Conservation (phyloP, 257 asterid species). For the Plantago ovata region DNA sequence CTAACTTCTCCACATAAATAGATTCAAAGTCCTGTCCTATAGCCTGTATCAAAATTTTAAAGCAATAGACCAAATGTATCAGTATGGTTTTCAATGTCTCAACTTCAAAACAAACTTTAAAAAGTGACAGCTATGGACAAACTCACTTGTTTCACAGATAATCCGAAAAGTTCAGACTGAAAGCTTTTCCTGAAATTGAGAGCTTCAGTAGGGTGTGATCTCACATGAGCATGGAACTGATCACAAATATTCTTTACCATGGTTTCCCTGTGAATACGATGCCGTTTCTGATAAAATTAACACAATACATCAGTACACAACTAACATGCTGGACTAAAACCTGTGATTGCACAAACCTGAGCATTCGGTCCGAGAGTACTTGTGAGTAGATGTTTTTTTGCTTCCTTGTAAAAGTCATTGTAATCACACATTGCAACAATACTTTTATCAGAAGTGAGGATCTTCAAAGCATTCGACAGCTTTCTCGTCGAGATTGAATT, state of each 20-base stretch:
- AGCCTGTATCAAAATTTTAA: conserved; percentile 30
- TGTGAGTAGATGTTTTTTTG: conserved; percentile 44
- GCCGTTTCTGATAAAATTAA: conserved; percentile 52
- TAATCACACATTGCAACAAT: conserved; percentile 80
- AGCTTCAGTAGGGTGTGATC: conserved; percentile 42
- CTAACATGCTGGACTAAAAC: neutral
- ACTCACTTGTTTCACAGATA: conserved; percentile 68
- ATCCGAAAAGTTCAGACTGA: conserved; percentile 71
- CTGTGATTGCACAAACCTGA: conserved; percentile 43
- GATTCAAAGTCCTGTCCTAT: conserved; percentile 66
- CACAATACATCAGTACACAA: neutral
- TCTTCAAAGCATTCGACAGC: conserved; percentile 73
- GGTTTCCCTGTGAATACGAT: conserved; percentile 52
- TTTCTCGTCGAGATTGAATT: conserved; percentile 77
- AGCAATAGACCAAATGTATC: neutral
- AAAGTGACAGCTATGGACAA: neutral
- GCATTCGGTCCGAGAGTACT: conserved; percentile 74
- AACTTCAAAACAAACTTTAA: neutral
- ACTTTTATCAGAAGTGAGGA: conserved; percentile 60
- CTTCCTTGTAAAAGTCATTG: conserved; percentile 58
- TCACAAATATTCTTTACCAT: conserved; percentile 42
- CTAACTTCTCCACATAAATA: conserved; percentile 56
- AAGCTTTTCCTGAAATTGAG: conserved; percentile 62
- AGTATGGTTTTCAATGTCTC: neutral
- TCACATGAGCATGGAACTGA: conserved; percentile 36